These are phyloP conservation scores for Colletotrichum lupini DNA, from an alignment of 2,329 filamentous ascomycete species.

Conservation along the genomic window DNA sequence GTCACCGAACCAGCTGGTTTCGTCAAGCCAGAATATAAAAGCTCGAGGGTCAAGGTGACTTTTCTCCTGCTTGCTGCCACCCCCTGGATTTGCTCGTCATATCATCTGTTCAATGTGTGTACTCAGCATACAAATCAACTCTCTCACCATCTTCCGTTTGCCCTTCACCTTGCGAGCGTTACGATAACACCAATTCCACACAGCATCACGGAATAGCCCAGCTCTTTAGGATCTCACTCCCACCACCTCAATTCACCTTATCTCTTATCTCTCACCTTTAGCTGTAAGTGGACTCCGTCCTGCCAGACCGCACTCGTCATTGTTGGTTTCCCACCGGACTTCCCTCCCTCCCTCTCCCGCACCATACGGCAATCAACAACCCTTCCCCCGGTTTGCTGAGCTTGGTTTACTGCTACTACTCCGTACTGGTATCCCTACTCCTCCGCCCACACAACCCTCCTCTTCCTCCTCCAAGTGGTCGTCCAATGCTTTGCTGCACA, in stretches of 20 bases:
- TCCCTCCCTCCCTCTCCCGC: not conserved
- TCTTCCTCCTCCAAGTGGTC: slow-evolving; percentile 5
- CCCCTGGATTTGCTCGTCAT: slow-evolving; percentile 6
- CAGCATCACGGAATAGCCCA: not conserved
- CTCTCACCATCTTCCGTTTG: not conserved
- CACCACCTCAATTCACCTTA: not conserved
- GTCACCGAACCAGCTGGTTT: slow-evolving; percentile 35
- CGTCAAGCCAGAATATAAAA: slow-evolving; percentile 34
- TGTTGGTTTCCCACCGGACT: not conserved
- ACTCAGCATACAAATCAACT: slow-evolving; percentile 14
- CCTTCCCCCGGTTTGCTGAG: slow-evolving; percentile 6
- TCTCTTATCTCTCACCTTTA: slow-evolving; percentile 11
- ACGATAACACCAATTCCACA: slow-evolving; percentile 23
- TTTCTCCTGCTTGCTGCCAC: not conserved
- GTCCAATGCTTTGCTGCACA: slow-evolving; percentile 26
- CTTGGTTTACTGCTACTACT: not conserved
- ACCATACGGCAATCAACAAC: not conserved
- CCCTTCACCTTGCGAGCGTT: slow-evolving; percentile 18
- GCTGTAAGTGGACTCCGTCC: slow-evolving; percentile 29
- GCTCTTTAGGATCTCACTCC: not conserved
- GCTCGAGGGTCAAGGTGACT: slow-evolving; percentile 27
- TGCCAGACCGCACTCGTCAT: slow-evolving; percentile 14
- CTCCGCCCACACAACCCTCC: not conserved
- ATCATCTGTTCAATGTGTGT: slow-evolving; percentile 32
- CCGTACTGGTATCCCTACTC: not conserved